Percentiles rank a stretch among this genome's conserved stretches.
These are phyloP conservation scores for Amanita inopinata DNA, from an alignment of 768 basidiomycete genomes.

Conservation along the genomic window DNA sequence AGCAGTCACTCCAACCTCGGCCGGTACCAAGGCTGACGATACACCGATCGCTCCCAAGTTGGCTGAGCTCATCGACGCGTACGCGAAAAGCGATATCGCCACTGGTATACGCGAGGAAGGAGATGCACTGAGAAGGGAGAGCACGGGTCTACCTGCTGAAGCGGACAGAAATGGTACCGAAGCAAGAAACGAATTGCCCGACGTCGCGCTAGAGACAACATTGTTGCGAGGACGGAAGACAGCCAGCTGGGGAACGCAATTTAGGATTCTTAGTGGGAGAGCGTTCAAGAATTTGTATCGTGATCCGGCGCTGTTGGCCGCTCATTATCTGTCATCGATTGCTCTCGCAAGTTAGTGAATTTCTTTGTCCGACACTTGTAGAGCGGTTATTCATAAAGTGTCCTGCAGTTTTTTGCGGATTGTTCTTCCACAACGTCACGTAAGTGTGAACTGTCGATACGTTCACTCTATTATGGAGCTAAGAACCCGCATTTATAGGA, in stretches of 20 bases:
- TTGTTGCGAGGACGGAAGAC: slow-evolving; percentile 65
- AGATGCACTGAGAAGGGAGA: slow-evolving; percentile 32
- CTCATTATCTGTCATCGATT: slow-evolving; percentile 85
- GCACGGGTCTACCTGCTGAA: slow-evolving; percentile 16
- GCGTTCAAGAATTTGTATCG: slow-evolving; percentile 98
- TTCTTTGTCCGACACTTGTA: slow-evolving; percentile 6
- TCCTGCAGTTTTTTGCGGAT: slow-evolving; percentile 72
- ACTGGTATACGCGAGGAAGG: slow-evolving; percentile 53
- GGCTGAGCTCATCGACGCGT: slow-evolving; percentile 62
- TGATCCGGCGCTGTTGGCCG: slow-evolving; percentile 82
- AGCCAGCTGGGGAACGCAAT: slow-evolving; percentile 85
- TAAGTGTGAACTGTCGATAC: slow-evolving; percentile 26
- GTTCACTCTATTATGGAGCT: neutral
- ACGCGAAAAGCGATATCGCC: slow-evolving; percentile 58
- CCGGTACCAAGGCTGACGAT: slow-evolving; percentile 13
- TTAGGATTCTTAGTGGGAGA: slow-evolving; percentile 86
- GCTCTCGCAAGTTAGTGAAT: slow-evolving; percentile 63
- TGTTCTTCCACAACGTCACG: slow-evolving; percentile 86
- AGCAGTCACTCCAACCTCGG: slow-evolving; percentile 33
- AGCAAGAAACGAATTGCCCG: slow-evolving; percentile 40
- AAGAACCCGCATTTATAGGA: slow-evolving; percentile 26
- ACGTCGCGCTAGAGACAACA: slow-evolving; percentile 59
- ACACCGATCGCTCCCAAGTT: slow-evolving; percentile 48
- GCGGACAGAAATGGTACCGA: slow-evolving; percentile 20
- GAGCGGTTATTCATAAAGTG: no score